A percentile compares a stretch with the other conserved stretches of the same genome.
Conservation (phyloP, 495 filamentous ascomycete species). For the Sordaria brevicollis region DNA sequence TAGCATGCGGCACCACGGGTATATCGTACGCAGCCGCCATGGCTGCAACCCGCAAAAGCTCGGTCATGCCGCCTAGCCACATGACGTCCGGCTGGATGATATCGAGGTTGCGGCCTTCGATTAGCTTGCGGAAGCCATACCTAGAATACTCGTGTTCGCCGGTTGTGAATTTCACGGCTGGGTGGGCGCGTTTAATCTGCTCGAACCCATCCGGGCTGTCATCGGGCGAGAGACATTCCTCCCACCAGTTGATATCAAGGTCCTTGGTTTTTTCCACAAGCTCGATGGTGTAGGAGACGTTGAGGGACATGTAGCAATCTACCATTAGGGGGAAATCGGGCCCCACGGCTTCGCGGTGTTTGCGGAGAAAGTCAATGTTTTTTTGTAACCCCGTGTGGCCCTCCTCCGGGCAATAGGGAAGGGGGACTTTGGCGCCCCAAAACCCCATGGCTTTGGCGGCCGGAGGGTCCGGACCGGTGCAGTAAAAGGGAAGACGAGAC, state of each 20-base stretch:
- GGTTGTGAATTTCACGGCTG: slow-evolving; percentile 86
- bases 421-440: slow-evolving; percentile 76
- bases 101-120: slow-evolving; percentile 83
- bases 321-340: slow-evolving; percentile 89
- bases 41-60: slow-evolving; percentile 78
- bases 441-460: slow-evolving; percentile 76
- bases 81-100: slow-evolving; percentile 94
- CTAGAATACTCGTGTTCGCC: slow-evolving; percentile 90
- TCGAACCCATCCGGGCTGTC: slow-evolving; percentile 79
- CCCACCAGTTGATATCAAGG: slow-evolving; percentile 92
- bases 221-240: slow-evolving; percentile 82
- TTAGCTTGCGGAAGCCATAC: slow-evolving; percentile 87
- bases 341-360: slow-evolving; percentile 74
- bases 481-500: slow-evolving; percentile 79
- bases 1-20: slow-evolving; percentile 87
- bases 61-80: slow-evolving; percentile 91
- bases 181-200: slow-evolving; percentile 79
- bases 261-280: slow-evolving; percentile 70
- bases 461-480: slow-evolving; percentile 75
- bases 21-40: slow-evolving; percentile 89
- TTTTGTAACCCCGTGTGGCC: slow-evolving; percentile 70
- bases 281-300: slow-evolving; percentile 84
- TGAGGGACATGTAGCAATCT: slow-evolving; percentile 94
- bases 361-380: slow-evolving; percentile 77
- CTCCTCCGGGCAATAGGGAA: slow-evolving; percentile 82